Percentiles rank a stretch among this genome's conserved stretches.
These are phyloP conservation scores for Elongisporangium anandrum DNA, from an alignment of 352 stramenopile genomes.

Conservation along the genomic window DNA sequence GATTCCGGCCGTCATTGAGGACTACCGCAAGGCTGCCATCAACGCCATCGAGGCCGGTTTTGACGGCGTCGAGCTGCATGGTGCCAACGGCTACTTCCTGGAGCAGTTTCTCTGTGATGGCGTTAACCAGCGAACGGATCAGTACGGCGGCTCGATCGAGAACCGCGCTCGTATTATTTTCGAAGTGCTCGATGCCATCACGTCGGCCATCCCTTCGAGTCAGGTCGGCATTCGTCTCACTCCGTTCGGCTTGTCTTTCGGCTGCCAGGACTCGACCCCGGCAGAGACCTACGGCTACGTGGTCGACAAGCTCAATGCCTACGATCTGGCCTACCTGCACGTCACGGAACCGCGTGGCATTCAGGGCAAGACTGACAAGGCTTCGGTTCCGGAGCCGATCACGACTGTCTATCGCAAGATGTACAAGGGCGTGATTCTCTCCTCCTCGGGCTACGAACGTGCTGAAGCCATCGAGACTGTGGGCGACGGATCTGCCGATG, in stretches of 20 bases:
- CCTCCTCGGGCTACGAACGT: constrained; percentile 30
- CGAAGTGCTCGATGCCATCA: constrained; percentile 47
- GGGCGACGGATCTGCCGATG: constrained; percentile 24
- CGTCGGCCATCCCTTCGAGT: constrained; percentile 21
- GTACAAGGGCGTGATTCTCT: constrained; percentile 43
- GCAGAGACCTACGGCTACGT: constrained; percentile 30
- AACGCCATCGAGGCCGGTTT: constrained; percentile 21
- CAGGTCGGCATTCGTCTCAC: constrained; percentile 28
- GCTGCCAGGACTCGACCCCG: constrained; percentile 31
- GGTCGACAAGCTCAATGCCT: constrained; percentile 21
- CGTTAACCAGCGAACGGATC: constrained; percentile 19
- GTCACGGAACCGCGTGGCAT: constrained; percentile 40
- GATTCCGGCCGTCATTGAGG: constrained; percentile 32
- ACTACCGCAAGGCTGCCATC: constrained; percentile 18
- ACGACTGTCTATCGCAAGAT: constrained; percentile 25
- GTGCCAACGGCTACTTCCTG: constrained; percentile 57
- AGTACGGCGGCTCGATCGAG: constrained; percentile 62
- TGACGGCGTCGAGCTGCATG: constrained; percentile 25
- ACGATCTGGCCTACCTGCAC: constrained; percentile 44
- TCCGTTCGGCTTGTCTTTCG: constrained; percentile 23
- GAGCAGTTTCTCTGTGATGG: constrained; percentile 83
- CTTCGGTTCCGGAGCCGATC: constrained; percentile 25
- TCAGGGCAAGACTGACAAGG: constrained; percentile 11
- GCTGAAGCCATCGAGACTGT: constrained; percentile 24
- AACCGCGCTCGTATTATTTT: constrained; percentile 69